Base-by-base conservation (phyloP, 2,329 filamentous ascomycete genomes). In the Lachnellula willkommii region DNA sequence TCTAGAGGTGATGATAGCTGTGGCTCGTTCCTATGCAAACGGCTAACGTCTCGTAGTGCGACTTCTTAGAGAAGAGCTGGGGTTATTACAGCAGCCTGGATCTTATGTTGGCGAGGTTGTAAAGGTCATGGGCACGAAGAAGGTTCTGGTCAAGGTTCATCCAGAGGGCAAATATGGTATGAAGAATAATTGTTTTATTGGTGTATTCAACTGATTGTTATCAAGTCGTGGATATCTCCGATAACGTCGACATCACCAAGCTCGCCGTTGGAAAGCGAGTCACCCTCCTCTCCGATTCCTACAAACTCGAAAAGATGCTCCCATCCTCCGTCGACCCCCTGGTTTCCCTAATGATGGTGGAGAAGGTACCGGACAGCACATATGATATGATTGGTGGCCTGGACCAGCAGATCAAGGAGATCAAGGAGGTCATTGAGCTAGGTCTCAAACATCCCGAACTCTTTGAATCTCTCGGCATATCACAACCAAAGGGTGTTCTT, bases 381-480 rank as follows among this genome's bases (percentile, higher is more conserved):
- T 99, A 99, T 79, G 94, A 99, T 77, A 99, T 99, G 94, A 99
- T 99, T 73, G 94, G 94, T 76, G 94, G 94, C 65, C 79, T 99
- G 60, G 94, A 99, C 72, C 93, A 99, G 73, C 94, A 99, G 73
- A 97, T 99, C 79, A 97, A 99, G 78, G 94, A 99, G 73, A 99
- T 99, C 80, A 99, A 99, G 77, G 94, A 99, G 76, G 94, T 99
- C 68, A 97, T 99, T 72, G 94, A 99, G 78, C 87, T 99, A 46
- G 94, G 94, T 63, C 84, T 99, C 61, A 96, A 97, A 79, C 94
- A 99, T 73, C 94, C 94, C 5, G 94, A 99, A 75, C 85, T 99
- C 37, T 99, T 99, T 75, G 94, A 99, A 75, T 96, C 91, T n/a
- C 85, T 99, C 56, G 94, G 94, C 68, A 99, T 99, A 67, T 94